Percentiles rank a stretch among this genome's conserved stretches.
Conservation (phyloP, 1,284 basidiomycete species). For the Bjerkandera adusta region DNA sequence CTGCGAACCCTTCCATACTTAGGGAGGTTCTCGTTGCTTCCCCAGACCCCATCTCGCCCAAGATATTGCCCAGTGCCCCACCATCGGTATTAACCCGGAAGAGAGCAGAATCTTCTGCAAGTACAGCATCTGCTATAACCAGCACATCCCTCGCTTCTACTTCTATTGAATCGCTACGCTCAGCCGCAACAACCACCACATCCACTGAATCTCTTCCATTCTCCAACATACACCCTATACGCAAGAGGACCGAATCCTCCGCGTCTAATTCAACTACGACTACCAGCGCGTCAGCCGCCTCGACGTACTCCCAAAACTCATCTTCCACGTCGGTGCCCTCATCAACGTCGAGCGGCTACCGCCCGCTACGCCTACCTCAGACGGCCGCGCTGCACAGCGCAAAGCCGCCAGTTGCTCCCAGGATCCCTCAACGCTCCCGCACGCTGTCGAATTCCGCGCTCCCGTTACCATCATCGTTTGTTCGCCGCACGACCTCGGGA, state of each 20-base stretch:
- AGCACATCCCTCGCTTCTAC: neutral
- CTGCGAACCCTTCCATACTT: too few relatives aligned
- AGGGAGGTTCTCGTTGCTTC: too few relatives aligned
- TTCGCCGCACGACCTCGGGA: conserved; percentile 5
- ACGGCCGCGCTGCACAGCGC: conserved; percentile 1
- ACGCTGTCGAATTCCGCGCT: conserved; percentile 10
- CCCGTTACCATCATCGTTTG: neutral
- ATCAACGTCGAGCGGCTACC: conserved; percentile 13
- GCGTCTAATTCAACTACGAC: conserved; percentile 7
- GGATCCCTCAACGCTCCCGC: neutral
- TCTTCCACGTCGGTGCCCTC: conserved; percentile 9
- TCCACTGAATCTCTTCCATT: neutral
- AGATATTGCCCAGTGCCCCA: too few relatives aligned
- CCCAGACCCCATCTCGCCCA: too few relatives aligned
- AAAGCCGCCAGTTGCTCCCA: too few relatives aligned
- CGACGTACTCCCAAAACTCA: conserved; percentile 13
- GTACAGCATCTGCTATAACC: conserved; percentile 1
- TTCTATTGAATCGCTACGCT: neutral
- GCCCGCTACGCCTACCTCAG: conserved; percentile 17
- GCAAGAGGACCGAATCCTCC: conserved; percentile 7
- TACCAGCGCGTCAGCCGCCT: conserved; percentile 11
- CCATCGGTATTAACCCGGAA: too few relatives aligned
- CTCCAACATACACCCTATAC: too few relatives aligned
- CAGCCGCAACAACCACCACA: neutral
- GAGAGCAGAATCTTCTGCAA: conserved; percentile 3